Evolutionary conservation across 345 rosid species (phyloP).

Genomic region (Rhodomyrtus tomentosa): DNA sequence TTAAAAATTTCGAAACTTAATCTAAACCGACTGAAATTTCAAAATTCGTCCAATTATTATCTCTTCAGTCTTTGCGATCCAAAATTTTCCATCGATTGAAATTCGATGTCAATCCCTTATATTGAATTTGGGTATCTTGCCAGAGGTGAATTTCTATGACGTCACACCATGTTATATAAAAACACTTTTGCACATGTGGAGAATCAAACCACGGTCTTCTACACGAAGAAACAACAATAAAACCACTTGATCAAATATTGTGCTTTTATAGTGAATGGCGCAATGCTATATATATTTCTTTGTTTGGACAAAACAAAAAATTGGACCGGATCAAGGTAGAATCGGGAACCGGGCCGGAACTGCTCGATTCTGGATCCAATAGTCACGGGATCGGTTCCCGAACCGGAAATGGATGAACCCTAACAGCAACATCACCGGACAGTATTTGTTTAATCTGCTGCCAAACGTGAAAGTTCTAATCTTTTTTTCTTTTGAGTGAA

Average conservation of each 20-base stretch:
- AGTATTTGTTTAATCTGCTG: background rate
- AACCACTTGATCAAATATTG: background rate
- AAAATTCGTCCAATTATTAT: too few relatives aligned
- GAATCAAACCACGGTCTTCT: background rate
- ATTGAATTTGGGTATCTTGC: too few relatives aligned
- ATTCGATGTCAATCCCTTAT: too few relatives aligned
- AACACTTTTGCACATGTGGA: background rate
- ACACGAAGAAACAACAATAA: background rate
- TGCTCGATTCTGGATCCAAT: background rate
- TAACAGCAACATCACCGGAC: background rate
- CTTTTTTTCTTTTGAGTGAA: background rate
- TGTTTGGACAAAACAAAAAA: background rate
- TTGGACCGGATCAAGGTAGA: background rate
- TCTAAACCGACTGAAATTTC: too few relatives aligned
- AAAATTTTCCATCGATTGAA: too few relatives aligned
- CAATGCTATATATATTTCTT: background rate
- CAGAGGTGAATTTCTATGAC: too few relatives aligned
- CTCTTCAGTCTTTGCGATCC: too few relatives aligned
- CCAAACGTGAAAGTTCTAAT: background rate
- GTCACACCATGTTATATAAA: background rate
- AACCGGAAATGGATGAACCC: accelerated
- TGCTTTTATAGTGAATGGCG: background rate
- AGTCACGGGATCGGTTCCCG: accelerated
- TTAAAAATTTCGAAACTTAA: too few relatives aligned
- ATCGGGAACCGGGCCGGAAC: background rate